Evolutionary conservation across 176 grass and related monocot genomes (phyloP).

Genomic region (Typha latifolia): DNA sequence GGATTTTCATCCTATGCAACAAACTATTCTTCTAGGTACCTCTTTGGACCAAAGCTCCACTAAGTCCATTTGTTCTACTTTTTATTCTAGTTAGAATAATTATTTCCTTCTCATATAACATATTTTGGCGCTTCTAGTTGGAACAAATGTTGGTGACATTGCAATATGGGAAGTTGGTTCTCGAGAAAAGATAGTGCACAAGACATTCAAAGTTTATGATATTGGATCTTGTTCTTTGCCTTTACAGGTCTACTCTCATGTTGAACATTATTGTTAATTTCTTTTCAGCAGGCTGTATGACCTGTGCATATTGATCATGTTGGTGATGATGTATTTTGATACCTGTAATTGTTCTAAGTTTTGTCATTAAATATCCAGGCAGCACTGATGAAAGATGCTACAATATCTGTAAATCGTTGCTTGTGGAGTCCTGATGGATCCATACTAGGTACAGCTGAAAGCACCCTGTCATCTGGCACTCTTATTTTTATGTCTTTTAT

Average conservation of each 20-base stretch:
- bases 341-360: not conserved
- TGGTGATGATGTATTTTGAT: not conserved
- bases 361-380: slow-evolving; percentile 37
- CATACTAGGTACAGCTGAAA: slow-evolving; percentile 53
- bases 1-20: slow-evolving; percentile 91
- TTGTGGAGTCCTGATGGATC: slow-evolving; percentile 95
- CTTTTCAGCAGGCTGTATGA: no score
- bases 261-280: not conserved
- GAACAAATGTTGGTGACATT: slow-evolving; percentile 99
- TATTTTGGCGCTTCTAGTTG: slow-evolving; percentile 44
- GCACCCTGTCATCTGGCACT: not conserved
- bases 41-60: not conserved
- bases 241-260: slow-evolving; percentile 54
- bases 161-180: slow-evolving; percentile 98
- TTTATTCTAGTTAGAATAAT: not conserved
- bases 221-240: slow-evolving; percentile 61
- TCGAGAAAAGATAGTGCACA: slow-evolving; percentile 89
- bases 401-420: slow-evolving; percentile 93
- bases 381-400: slow-evolving; percentile 95
- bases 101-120: slow-evolving; percentile 8
- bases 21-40: slow-evolving; percentile 95
- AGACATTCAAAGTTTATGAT: slow-evolving; percentile 98
- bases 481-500: no score
- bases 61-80: not conserved
- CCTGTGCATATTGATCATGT: not conserved